A percentile compares a stretch with the other conserved stretches of the same genome.
phyloP scores from a whole-genome alignment of 768 basidiomycete genomes.

The Russula virescens region DNA sequence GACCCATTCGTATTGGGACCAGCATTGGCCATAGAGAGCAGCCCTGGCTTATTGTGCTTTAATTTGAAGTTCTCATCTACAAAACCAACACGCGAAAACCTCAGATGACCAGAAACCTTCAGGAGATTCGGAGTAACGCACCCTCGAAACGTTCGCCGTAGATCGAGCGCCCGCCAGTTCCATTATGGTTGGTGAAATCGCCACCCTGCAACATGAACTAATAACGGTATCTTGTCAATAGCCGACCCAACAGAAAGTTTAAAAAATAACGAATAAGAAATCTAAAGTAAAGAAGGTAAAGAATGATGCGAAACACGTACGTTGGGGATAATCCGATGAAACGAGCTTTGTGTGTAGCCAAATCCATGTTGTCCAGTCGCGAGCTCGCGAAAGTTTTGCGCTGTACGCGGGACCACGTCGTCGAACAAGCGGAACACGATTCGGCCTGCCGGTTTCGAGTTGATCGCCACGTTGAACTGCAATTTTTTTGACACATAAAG shows the following conservation, averaged over 20 bases:
- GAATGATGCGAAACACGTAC: constrained; percentile 23
- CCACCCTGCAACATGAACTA: constrained; percentile 39
- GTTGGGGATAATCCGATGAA: constrained; percentile 54
- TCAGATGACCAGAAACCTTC: neutral
- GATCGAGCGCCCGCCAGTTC: constrained; percentile 37
- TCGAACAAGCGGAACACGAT: constrained; percentile 83
- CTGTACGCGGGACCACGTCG: constrained; percentile 73
- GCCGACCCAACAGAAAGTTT: neutral
- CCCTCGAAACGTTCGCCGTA: constrained; percentile 34
- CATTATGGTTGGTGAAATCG: constrained; percentile 35
- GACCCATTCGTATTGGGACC: constrained; percentile 47
- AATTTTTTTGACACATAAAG: neutral
- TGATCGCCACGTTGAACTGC: constrained; percentile 64
- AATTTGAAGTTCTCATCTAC: constrained; percentile 39
- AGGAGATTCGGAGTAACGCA: constrained; percentile 15
- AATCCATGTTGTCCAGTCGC: constrained; percentile 61
- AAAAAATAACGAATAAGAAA: no score
- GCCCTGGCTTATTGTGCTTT: constrained; percentile 35
- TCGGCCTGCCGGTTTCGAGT: constrained; percentile 54
- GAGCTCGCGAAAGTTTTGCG: constrained; percentile 77
- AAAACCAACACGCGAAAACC: neutral
- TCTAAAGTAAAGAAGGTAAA: neutral
- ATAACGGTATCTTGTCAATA: neutral
- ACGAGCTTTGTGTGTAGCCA: constrained; percentile 61
- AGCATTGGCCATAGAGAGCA: constrained; percentile 48